Evolutionary conservation across 2,329 filamentous ascomycete genomes (phyloP), one percentile per base, ranked within the genome.

Genomic region (Sporothrix brasiliensis): DNA sequence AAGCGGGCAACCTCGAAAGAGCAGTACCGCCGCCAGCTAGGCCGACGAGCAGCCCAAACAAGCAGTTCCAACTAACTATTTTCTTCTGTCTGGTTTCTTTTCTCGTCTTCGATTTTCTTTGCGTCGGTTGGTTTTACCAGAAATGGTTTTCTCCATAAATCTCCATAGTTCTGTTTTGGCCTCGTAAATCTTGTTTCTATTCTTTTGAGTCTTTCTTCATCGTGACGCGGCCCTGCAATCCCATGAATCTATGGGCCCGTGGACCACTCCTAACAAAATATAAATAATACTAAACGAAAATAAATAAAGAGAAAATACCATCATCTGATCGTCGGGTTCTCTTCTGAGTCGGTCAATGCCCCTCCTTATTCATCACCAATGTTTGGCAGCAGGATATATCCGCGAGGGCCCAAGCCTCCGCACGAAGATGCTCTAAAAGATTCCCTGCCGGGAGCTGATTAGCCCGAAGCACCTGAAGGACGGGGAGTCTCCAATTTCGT

Each of bases 391-490:
- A 16, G 9, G 52, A 54, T 54, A 3, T 4, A 34, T 6, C 34
- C 5, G 34, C 34, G 5, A 34, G 3, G 6, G 34, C 3, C 34
- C 6, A 7, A 34, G 34, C 34, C n/a, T 47, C 39, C 39, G 39
- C 58, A 63, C 58, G 27, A 63, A 47, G 11, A 47, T 19, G 11
- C 30, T 21, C 27, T 14, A 53, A 53, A n/a, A 9, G 30, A 49
- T 19, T 44, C 14, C 24, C 39, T 50, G 61, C 61, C 67, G 67
- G 67, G 66, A 60, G 58, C 41, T 71, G 49, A 68, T 68, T 71
- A 63, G 69, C 56, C 69, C 66, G 69, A 71, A 60, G 50, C 58
- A 39, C 56, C 50, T 41, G 34, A 39, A 24, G 34, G 10, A 56
- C 39, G 58, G 52, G 44, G 49, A 34, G 34, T 27, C 14, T 13